Base-by-base conservation (phyloP, 306 rosid species). In the Phaseolus lunatus region DNA sequence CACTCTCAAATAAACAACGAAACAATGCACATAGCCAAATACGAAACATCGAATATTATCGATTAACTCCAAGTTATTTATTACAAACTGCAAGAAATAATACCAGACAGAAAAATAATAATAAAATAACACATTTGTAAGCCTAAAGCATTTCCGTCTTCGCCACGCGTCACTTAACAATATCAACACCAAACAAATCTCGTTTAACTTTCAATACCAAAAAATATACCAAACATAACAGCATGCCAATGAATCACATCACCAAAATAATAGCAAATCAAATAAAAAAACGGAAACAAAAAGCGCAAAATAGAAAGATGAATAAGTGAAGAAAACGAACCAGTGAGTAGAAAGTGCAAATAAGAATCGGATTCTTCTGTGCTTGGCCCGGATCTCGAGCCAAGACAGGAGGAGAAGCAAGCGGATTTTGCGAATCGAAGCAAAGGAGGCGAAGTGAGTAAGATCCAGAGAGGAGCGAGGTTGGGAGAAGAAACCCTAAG, bases 351-450 rank as follows among this genome's bases (percentile, higher is more conserved):
- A 31, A 84, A 87, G 85, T 78, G 87, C 41, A 59, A 82, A 82
- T 75, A 81, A 45, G 80, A 87, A 85, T 41, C 77, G 14, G 86
- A 82, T 76, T 68, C 85, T 62, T 80, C 92, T 83, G 94, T 79
- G 70, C 96, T 89, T 91, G 94, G 96, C 96, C 87, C 92, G 91
- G 94, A 91, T 89, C 94, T 91, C 96, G 96, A 91, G 96, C 96
- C 96, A 91, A 91, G 94, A 88, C 94, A 86, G 89, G 86, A 86
- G 89, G 86, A 85, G 88, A 82, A 78, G 79, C 75, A 78, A 69
- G 3, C 22, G 61, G 84, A 80, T 22, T 41, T 54, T 44, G 77
- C 81, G 66, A 79, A 84, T 72, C 84, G 83, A 35, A 44, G 15
- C 44, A 33, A 61, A 45, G 19, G n/a, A 24, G 3, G 20, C 9